Percentiles rank a stretch among this genome's conserved stretches.
These are phyloP conservation scores for Cystobasidium tubakii DNA, from an alignment of 768 basidiomycete species.

Conservation along the genomic window DNA sequence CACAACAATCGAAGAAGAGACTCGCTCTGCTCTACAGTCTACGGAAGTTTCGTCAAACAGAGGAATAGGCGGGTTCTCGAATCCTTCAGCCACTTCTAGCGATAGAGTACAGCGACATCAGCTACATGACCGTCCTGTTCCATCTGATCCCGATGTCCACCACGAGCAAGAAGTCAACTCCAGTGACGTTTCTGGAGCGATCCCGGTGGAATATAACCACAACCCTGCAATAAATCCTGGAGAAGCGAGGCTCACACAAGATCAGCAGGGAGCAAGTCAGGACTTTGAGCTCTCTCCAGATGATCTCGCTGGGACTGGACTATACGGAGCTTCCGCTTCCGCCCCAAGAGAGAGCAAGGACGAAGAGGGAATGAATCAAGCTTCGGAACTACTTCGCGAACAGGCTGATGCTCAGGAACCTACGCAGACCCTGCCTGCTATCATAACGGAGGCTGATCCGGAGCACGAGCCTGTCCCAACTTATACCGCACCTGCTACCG, in stretches of 20 bases:
- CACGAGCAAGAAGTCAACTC: not conserved
- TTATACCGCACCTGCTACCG: not conserved
- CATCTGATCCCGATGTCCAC: not conserved
- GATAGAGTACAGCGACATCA: not conserved
- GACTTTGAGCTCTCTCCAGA: not conserved
- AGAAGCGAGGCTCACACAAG: not conserved
- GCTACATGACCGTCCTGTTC: not conserved
- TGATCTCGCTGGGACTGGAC: constrained; percentile 13
- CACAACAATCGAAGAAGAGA: not conserved
- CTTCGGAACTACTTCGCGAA: not conserved
- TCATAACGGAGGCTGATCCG: not conserved
- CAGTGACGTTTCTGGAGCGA: no score
- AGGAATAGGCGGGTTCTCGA: not conserved
- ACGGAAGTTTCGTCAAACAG: not conserved
- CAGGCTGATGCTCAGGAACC: not conserved
- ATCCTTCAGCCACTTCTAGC: not conserved
- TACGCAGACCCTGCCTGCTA: not conserved
- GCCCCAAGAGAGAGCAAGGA: not conserved
- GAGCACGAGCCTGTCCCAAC: not conserved
- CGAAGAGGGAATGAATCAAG: not conserved
- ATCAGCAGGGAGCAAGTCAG: not conserved
- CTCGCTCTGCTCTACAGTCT: not conserved
- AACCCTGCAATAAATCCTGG: not conserved
- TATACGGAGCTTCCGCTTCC: constrained; percentile 7
- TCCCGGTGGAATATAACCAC: not conserved